A percentile compares a stretch with the other conserved stretches of the same genome.
Evolutionary conservation across 495 filamentous ascomycete genomes (phyloP).

Genomic region (Lepraria neglecta): DNA sequence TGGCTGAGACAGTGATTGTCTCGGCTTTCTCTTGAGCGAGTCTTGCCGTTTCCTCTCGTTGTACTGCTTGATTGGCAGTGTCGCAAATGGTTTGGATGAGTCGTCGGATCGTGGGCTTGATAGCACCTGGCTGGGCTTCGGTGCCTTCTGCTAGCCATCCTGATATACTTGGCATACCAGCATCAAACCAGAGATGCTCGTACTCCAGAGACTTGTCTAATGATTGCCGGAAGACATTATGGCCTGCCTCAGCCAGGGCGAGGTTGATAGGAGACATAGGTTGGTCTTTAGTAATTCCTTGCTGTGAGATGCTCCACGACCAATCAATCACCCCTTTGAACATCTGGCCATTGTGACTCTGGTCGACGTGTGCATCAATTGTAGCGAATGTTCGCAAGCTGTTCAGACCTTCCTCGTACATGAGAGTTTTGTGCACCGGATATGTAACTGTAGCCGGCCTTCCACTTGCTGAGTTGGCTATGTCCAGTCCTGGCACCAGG

Average conservation of each 20-base stretch:
- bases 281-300: slow-evolving; percentile 19
- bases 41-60: slow-evolving; percentile 41
- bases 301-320: slow-evolving; percentile 29
- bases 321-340: slow-evolving; percentile 51
- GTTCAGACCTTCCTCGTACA: slow-evolving; percentile 63
- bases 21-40: slow-evolving; percentile 34
- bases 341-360: slow-evolving; percentile 37
- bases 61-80: slow-evolving; percentile 50
- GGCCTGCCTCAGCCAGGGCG: slow-evolving; percentile 47
- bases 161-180: slow-evolving; percentile 56
- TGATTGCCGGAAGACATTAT: slow-evolving; percentile 60
- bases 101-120: slow-evolving; percentile 57
- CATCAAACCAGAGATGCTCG: slow-evolving; percentile 66
- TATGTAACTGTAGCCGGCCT: slow-evolving; percentile 61
- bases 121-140: slow-evolving; percentile 33
- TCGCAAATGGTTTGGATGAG: slow-evolving; percentile 62
- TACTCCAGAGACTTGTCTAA: slow-evolving; percentile 61
- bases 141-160: slow-evolving; percentile 61
- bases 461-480: slow-evolving; percentile 53
- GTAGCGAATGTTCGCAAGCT: slow-evolving; percentile 48
- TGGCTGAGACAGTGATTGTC: slow-evolving; percentile 38
- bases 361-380: slow-evolving; percentile 35
- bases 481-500: slow-evolving; percentile 67
- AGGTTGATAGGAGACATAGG: slow-evolving; percentile 48
- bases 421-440: slow-evolving; percentile 75